phyloP scores from a whole-genome alignment of 2,329 filamentous ascomycete genomes.

The Ramichloridium luteum region DNA sequence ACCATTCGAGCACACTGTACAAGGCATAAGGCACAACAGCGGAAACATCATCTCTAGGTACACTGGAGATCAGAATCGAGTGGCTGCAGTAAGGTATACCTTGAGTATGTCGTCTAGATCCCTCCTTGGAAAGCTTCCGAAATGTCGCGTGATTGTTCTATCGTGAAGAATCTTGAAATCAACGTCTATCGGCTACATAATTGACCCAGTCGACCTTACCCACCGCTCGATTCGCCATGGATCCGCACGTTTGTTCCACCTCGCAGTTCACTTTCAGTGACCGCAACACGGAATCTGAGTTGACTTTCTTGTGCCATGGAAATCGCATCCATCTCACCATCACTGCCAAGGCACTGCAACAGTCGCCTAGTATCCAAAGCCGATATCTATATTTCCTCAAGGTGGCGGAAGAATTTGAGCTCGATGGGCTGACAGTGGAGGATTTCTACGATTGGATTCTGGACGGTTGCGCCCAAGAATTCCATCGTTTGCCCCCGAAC shows the following conservation, averaged over 20 bases:
- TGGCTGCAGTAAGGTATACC: too few species aligned
- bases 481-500: constrained; percentile 1
- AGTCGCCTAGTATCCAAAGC: neutral
- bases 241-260: constrained; percentile 1
- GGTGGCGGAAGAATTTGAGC: neutral
- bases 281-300: neutral
- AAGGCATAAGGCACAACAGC: too few species aligned
- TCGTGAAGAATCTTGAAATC: too few species aligned
- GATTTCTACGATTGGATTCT: constrained; percentile 5
- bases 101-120: too few species aligned
- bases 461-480: neutral
- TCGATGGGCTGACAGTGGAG: neutral
- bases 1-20: too few species aligned
- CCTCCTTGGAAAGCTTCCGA: too few species aligned
- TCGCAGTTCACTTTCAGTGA: constrained; percentile 2
- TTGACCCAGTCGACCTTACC: neutral
- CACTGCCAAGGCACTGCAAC: neutral
- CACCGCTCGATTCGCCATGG: constrained; percentile 1
- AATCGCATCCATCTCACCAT: neutral
- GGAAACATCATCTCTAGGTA: too few species aligned
- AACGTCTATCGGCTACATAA: neutral
- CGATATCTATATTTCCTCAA: constrained; percentile 2
- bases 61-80: too few species aligned
- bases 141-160: too few species aligned
- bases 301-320: constrained; percentile 1